Evolutionary conservation across 2,329 filamentous ascomycete species (phyloP).

Genomic region (Phialophora expanda): DNA sequence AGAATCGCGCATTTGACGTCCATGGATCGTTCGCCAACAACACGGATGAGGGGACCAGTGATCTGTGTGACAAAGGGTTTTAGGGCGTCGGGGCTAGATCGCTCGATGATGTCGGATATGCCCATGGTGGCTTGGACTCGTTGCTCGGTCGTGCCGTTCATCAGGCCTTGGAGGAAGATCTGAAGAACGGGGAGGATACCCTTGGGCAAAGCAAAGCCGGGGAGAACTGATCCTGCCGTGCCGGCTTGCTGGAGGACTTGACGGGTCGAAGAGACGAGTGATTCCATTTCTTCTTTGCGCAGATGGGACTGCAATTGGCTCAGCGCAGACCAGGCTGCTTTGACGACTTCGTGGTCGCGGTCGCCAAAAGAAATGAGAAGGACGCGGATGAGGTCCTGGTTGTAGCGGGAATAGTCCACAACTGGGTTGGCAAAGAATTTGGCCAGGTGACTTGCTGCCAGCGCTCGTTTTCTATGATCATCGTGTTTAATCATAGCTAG

Average conservation of each 20-base stretch:
- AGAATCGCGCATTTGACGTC: constrained; percentile 94
- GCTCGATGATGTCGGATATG: constrained; percentile 94
- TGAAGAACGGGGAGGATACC: constrained; percentile 95
- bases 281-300: constrained; percentile 98
- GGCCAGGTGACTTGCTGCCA: constrained; percentile 77
- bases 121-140: constrained; percentile 88
- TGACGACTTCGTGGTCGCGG: constrained; percentile 79
- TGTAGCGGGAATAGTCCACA: constrained; percentile 92
- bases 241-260: constrained; percentile 87
- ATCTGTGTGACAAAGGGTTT: constrained; percentile 98
- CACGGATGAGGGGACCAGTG: constrained; percentile 94
- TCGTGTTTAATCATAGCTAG: constrained; percentile 87
- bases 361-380: constrained; percentile 93
- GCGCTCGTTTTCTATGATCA: constrained; percentile 81
- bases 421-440: constrained; percentile 82
- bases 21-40: constrained; percentile 92
- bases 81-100: constrained; percentile 82
- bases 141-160: constrained; percentile 94
- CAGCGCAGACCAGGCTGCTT: constrained; percentile 85
- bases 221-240: constrained; percentile 79
- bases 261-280: constrained; percentile 81
- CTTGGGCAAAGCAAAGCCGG: constrained; percentile 90
- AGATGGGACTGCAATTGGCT: constrained; percentile 86
- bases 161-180: constrained; percentile 95
- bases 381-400: constrained; percentile 90